Evolutionary conservation across 805 yeast species (phyloP), one percentile per base, ranked within the genome.

Genomic region (Candida ulmi): DNA sequence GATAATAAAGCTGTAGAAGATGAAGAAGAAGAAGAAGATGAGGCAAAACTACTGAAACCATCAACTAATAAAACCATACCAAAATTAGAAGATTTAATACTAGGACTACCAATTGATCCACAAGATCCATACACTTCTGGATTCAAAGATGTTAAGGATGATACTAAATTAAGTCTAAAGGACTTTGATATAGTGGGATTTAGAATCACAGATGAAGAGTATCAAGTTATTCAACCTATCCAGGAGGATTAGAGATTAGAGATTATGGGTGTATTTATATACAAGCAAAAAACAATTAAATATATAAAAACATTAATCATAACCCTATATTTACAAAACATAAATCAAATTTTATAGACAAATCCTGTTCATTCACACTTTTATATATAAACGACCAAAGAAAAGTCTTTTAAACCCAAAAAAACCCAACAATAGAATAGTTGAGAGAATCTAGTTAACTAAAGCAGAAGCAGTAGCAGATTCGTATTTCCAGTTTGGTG

Each of bases 401-500:
- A n/a, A n/a, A n/a, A n/a, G n/a, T n/a, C n/a, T 42, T 42, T 44
- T 28, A 35, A 41, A 37, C 33, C 34, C 33, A 47, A 41, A 47
- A 44, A 43, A 52, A 52, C 48, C 46, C 33, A 37, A 38, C 42
- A 37, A 38, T 37, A 24, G 15, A 13, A n/a, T n/a, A n/a, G n/a
- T n/a, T n/a, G n/a, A 43, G 38, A 37, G 52, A 62, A 64, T 67
- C 75, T 88, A 93, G 86, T 91, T 91, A 68, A 93, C 99, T 75
- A 93, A 83, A 74, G 99, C 95, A 65, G 99, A 93, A 69, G 99
- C 99, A 68, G 99, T 93, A 69, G 99, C 96, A 61, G 99, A 91
- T 81, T 93, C 99, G 95, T 86, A 93, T 80, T 93, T 93, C 99
- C 99, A 93, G 93, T 85, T 90, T 71, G 99, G 98, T 64, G 99